Evolutionary conservation across 192 early-diverging fungal species (phyloP).

Genomic region (Chytriomyces hyalinus): DNA sequence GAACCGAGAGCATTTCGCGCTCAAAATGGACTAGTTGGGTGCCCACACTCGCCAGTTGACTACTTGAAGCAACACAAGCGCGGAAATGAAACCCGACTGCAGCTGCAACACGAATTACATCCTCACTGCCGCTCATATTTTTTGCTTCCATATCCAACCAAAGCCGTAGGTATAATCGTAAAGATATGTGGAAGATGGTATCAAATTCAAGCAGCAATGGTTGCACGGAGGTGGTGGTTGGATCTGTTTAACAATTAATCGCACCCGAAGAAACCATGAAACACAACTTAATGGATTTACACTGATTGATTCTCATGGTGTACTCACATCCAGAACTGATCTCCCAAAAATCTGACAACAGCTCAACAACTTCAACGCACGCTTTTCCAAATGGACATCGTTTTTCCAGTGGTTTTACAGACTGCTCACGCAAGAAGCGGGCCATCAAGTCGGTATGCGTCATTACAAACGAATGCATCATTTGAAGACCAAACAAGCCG

Average conservation of each 20-base stretch:
- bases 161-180: constrained; percentile 62
- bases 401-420: constrained; percentile 36
- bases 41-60: constrained; percentile 30
- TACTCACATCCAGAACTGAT: constrained; percentile 67
- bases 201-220: constrained; percentile 69
- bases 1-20: constrained; percentile 62
- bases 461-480: constrained; percentile 62
- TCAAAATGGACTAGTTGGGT: constrained; percentile 51
- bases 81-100: constrained; percentile 69
- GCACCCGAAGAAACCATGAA: not conserved
- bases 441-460: constrained; percentile 50
- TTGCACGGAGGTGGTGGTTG: constrained; percentile 64
- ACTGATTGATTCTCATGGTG: not conserved
- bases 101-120: constrained; percentile 52
- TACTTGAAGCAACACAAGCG: constrained; percentile 37
- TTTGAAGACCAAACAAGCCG: constrained; percentile 69
- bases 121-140: constrained; percentile 35
- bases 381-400: constrained; percentile 66
- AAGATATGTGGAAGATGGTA: constrained; percentile 57
- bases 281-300: not conserved
- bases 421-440: constrained; percentile 38
- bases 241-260: constrained; percentile 31
- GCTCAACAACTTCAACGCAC: constrained; percentile 67
- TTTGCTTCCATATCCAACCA: constrained; percentile 70
- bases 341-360: constrained; percentile 74